Evolutionary conservation across 768 basidiomycete genomes (phyloP).

Genomic region (Suillus subalutaceus): DNA sequence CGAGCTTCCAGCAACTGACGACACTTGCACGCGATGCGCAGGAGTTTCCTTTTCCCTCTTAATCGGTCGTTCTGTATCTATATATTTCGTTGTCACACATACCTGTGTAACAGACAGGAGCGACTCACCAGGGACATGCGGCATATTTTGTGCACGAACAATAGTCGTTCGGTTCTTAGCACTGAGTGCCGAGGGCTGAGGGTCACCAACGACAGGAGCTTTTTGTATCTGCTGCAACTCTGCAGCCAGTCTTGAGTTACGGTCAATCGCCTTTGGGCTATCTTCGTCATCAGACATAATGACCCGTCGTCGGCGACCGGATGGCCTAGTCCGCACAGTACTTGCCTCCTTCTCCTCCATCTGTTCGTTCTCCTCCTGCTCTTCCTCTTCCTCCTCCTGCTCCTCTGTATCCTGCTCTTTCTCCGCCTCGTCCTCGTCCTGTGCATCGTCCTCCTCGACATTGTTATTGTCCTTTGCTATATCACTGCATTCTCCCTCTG

Average conservation of each 20-base stretch:
- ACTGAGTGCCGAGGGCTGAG: neutral
- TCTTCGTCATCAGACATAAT: neutral
- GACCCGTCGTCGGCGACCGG: neutral
- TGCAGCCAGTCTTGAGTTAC: neutral
- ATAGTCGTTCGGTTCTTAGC: neutral
- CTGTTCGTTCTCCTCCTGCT: neutral
- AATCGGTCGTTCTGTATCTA: neutral
- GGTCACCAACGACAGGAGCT: neutral
- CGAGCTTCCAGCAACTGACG: neutral
- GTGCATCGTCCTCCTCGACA: neutral
- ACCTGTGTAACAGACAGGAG: neutral
- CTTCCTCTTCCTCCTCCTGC: neutral
- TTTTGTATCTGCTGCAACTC: neutral
- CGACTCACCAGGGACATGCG: neutral
- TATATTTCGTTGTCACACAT: neutral
- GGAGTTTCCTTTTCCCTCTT: neutral
- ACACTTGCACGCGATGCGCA: neutral
- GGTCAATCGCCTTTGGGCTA: too few relatives aligned
- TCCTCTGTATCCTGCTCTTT: neutral
- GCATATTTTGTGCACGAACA: neutral
- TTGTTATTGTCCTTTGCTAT: neutral
- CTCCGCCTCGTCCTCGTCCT: neutral
- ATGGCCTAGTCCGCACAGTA: neutral
- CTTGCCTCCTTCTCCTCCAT: neutral
- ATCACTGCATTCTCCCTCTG: neutral